These are phyloP conservation scores for Asterochloris erici DNA, from an alignment of 139 green algal species.

Conservation along the genomic window DNA sequence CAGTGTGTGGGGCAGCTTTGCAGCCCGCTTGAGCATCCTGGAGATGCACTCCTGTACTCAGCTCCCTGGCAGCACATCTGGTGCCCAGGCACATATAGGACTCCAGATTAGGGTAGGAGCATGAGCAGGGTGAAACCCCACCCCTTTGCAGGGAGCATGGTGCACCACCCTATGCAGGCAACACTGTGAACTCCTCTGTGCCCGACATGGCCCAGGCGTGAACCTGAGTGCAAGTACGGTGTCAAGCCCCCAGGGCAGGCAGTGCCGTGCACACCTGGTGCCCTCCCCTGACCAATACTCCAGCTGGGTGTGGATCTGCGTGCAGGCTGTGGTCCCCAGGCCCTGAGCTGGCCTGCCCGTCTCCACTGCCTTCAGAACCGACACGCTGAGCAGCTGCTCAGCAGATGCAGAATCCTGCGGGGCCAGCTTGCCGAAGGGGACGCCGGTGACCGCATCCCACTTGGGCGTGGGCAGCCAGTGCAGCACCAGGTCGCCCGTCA, in stretches of 20 bases:
- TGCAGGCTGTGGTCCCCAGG: background rate
- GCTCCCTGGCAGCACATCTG: too few species aligned
- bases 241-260: background rate
- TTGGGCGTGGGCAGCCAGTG: conserved; percentile 7
- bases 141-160: too few species aligned
- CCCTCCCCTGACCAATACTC: conserved; percentile 21
- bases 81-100: too few species aligned
- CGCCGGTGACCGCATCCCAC: conserved; percentile 3
- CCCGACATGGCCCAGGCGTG: too few species aligned
- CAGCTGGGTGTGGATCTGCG: conserved; percentile 16
- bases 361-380: conserved; percentile 7
- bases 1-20: background rate
- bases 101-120: too few species aligned
- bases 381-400: conserved; percentile 21
- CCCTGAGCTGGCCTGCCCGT: background rate
- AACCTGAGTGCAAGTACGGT: background rate
- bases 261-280: background rate
- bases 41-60: too few species aligned
- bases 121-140: too few species aligned
- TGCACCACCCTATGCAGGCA: background rate
- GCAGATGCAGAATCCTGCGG: conserved; percentile 18
- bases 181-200: background rate
- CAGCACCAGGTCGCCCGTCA: conserved; percentile 11
- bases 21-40: too few species aligned
- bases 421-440: conserved; percentile 1